A percentile compares a stretch with the other conserved stretches of the same genome.
Conservation (phyloP, 2,329 filamentous ascomycete genomes). For the Verticillium isaacii region DNA sequence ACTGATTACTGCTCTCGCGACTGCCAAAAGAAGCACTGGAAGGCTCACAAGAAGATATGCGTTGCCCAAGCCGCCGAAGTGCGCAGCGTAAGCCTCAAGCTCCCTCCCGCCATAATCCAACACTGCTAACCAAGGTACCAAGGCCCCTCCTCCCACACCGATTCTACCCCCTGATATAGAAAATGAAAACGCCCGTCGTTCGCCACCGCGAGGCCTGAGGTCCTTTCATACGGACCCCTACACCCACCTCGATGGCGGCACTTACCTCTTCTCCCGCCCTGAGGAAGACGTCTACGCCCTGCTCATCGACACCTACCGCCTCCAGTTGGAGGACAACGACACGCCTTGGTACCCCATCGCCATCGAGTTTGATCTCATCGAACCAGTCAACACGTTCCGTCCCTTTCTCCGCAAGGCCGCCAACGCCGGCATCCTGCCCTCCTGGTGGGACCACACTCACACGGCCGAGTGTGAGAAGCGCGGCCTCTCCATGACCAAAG, state of each 20-base stretch:
- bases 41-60: not conserved
- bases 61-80: too few species aligned
- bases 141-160: not conserved
- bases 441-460: constrained; percentile 34
- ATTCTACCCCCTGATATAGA: not conserved
- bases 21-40: not conserved
- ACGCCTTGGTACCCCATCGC: too few species aligned
- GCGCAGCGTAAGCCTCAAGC: too few species aligned
- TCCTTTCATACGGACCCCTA: constrained; percentile 27
- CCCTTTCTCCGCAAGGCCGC: constrained; percentile 19
- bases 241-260: constrained; percentile 29
- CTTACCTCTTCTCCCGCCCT: constrained; percentile 37
- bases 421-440: constrained; percentile 27
- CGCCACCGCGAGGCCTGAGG: constrained; percentile 22
- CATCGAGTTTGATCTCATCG: too few species aligned
- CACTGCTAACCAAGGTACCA: too few species aligned
- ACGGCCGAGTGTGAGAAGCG: constrained; percentile 32
- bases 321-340: constrained; percentile 33
- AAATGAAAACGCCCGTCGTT: not conserved
- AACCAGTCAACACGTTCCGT: constrained; percentile 23
- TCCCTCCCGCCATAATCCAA: too few species aligned
- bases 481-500: not conserved
- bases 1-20: constrained; percentile 13
- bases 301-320: constrained; percentile 42
- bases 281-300: constrained; percentile 38